Evolutionary conservation across 495 filamentous ascomycete species (phyloP).

Genomic region (Aspergillus nanangensis): DNA sequence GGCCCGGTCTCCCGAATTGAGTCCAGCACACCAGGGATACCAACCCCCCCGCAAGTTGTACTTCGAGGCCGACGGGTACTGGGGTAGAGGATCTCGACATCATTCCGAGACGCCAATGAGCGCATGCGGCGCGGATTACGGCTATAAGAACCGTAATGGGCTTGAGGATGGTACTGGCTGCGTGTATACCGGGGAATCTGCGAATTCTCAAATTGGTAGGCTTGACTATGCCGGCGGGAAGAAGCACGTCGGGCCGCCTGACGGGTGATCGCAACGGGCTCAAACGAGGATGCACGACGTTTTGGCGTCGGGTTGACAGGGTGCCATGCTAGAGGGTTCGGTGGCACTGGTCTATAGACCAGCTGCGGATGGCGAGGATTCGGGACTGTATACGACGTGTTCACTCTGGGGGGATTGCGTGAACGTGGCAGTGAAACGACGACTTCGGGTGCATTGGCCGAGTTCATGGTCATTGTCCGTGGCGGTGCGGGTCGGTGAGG

Average conservation of each 20-base stretch:
- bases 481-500: constrained; percentile 3
- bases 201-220: constrained; percentile 26
- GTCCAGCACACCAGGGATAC: constrained; percentile 20
- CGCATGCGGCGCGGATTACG: constrained; percentile 19
- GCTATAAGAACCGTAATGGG: constrained; percentile 16
- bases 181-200: constrained; percentile 25
- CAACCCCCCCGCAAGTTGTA: constrained; percentile 25
- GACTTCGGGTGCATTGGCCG: constrained; percentile 38
- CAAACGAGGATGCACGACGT: constrained; percentile 11
- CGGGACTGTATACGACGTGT: constrained; percentile 27
- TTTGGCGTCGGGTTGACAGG: constrained; percentile 5
- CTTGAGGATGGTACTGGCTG: constrained; percentile 22
- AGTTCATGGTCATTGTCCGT: constrained; percentile 36
- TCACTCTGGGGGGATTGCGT: constrained; percentile 27
- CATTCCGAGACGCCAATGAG: constrained; percentile 23
- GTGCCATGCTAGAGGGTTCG: constrained; percentile 14
- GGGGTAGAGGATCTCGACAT: constrained; percentile 32
- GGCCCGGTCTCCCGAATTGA: constrained; percentile 31
- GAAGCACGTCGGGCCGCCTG: constrained; percentile 8
- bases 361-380: constrained; percentile 11
- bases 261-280: constrained; percentile 5
- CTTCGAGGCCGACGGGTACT: constrained; percentile 36
- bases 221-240: constrained; percentile 14
- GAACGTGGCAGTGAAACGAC: constrained; percentile 19
- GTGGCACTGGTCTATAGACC: constrained; percentile 29